Conservation (phyloP, 345 rosid genomes). For the Excoecaria agallocha region DNA sequence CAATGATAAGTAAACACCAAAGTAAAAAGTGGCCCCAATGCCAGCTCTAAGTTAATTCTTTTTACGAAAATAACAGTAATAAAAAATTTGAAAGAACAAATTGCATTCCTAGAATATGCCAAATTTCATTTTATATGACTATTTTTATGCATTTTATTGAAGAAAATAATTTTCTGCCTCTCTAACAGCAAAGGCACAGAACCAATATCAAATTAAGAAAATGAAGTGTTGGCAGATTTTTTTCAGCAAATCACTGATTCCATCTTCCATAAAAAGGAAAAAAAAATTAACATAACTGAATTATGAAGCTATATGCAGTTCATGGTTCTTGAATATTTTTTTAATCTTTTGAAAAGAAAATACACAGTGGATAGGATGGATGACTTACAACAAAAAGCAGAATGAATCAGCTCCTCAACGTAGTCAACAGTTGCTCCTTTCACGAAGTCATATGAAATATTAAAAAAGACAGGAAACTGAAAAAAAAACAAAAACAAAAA, state of each 20-base stretch:
- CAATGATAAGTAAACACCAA: no score
- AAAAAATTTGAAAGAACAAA: no score
- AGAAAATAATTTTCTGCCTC: not conserved
- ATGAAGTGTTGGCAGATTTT: not conserved
- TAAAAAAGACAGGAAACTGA: no score
- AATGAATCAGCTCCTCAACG: conserved; percentile 87
- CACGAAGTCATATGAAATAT: conserved; percentile 82
- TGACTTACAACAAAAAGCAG: conserved; percentile 71
- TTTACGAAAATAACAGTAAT: no score
- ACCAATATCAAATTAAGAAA: not conserved
- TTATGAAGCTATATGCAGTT: not conserved
- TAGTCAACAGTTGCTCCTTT: conserved; percentile 94
- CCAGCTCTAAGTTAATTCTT: no score
- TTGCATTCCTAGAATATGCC: no score
- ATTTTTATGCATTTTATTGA: no score
- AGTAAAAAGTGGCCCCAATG: no score
- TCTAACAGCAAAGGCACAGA: not conserved
- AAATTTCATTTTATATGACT: no score
- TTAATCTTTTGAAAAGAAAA: not conserved
- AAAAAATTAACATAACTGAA: not conserved
- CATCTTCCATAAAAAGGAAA: not conserved
- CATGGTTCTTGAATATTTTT: not conserved
- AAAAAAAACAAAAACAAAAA: no score
- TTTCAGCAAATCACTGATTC: not conserved
- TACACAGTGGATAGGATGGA: conserved; percentile 18